These are phyloP conservation scores for Gossypium thurberi DNA, from an alignment of 345 rosid species.

Conservation along the genomic window DNA sequence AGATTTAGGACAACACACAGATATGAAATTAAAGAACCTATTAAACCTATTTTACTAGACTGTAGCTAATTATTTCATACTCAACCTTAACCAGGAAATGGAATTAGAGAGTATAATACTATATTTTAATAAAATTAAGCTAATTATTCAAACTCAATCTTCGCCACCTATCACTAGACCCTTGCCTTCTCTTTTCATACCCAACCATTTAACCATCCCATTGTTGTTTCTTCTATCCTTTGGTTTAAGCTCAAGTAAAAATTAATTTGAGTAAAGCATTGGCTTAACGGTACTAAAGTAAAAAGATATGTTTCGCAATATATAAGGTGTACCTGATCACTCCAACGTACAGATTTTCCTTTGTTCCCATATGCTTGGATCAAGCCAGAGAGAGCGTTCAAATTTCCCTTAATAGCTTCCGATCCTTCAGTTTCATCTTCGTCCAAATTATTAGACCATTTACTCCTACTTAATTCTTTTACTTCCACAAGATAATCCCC, in stretches of 20 bases:
- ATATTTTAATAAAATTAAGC: neutral
- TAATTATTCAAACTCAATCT: neutral
- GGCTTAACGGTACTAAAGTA: neutral
- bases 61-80: neutral
- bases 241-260: neutral
- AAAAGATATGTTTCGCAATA: neutral
- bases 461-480: conserved; percentile 68
- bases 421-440: conserved; percentile 47
- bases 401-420: conserved; percentile 25
- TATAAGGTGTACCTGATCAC: conserved; percentile 58
- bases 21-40: neutral
- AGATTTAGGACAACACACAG: neutral
- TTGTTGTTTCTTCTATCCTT: neutral
- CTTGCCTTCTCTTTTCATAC: neutral
- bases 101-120: neutral
- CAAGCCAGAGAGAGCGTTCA: conserved; percentile 46
- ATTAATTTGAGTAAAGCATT: neutral
- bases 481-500: conserved; percentile 36
- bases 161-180: neutral
- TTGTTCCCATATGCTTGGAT: conserved; percentile 37
- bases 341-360: conserved; percentile 77
- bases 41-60: neutral
- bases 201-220: neutral
- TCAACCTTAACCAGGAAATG: neutral
- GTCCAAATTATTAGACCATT: conserved; percentile 76